Base-by-base conservation (phyloP, 805 yeast genomes). In the Schizosaccharomyces osmophilus region DNA sequence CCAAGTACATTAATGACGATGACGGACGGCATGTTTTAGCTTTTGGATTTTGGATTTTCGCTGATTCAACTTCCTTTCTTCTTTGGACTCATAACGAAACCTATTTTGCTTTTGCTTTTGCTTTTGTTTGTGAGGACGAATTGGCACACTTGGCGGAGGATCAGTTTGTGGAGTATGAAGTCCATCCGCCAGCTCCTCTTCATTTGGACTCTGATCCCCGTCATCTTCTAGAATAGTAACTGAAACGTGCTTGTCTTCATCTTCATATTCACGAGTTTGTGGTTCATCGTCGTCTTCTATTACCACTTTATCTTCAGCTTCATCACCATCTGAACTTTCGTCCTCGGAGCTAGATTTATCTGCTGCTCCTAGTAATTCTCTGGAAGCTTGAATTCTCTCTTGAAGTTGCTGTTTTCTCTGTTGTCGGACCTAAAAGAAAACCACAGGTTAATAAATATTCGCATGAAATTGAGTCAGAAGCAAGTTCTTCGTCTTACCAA, bases 351-450 rank as follows among this genome's bases (percentile, higher is more conserved):
- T 17, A 51, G 22, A 11, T 5, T 24, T 51, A 6, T 51, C 36
- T 66, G 3, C 66, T 68, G 29, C 63, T 63, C 6, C 64, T 64
- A 57, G 67, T 65, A 59, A 68, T 70, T 8, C 72, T 61, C 78
- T 78, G 59, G 83, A 76, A 69, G 83, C 77, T 67, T 77, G 75
- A 67, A 85, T 68, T 66, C 84, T 84, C 63, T 79, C 80, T 59
- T 82, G 82, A 64, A 87, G 72, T 62, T 81, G 81, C 62, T 77
- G 74, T 67, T 82, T 80, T 63, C 85, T 77, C 67, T 86, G 95
- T 22, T 85, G 85, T 65, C 90, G 76, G 24, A 81, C 70, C 66
- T 67, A 54, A 17, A 26, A 8, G 29, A n/a, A 26, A 36, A 36
- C 13, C 41, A 36, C 15, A 36, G 13, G 41, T 36, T 11, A 36